Evolutionary conservation across 1,284 basidiomycete genomes (phyloP).

Genomic region (Ceratobasidium papillatum): DNA sequence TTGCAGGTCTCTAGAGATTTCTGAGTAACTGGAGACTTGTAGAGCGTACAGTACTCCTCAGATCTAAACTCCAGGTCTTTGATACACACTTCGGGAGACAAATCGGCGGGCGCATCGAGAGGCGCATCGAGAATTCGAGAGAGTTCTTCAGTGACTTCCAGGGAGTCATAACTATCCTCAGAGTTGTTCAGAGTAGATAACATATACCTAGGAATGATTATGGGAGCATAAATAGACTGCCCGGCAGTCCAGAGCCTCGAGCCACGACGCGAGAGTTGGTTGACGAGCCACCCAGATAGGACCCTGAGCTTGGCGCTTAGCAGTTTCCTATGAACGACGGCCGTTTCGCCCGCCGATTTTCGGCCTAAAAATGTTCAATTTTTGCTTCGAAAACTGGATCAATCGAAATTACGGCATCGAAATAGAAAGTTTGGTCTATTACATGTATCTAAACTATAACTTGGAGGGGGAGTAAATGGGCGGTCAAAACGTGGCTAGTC

Average conservation of each 20-base stretch:
- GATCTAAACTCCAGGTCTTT: neutral
- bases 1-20: neutral
- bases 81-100: neutral
- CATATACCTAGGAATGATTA: neutral
- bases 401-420: conserved; percentile 16
- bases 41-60: neutral
- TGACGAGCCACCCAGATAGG: neutral
- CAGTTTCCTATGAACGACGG: neutral
- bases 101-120: neutral
- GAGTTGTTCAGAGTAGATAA: neutral
- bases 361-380: neutral
- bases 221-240: neutral
- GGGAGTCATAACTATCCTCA: neutral
- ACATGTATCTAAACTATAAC: neutral
- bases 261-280: neutral
- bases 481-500: neutral
- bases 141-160: neutral
- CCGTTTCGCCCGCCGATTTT: neutral
- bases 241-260: neutral
- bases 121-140: neutral
- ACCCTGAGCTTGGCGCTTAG: conserved; percentile 18
- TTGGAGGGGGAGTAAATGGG: neutral
- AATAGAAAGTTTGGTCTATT: neutral
- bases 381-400: neutral
- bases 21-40: neutral